Base-by-base conservation (phyloP, 805 yeast genomes). In the Yamadazyma akitaensis region DNA sequence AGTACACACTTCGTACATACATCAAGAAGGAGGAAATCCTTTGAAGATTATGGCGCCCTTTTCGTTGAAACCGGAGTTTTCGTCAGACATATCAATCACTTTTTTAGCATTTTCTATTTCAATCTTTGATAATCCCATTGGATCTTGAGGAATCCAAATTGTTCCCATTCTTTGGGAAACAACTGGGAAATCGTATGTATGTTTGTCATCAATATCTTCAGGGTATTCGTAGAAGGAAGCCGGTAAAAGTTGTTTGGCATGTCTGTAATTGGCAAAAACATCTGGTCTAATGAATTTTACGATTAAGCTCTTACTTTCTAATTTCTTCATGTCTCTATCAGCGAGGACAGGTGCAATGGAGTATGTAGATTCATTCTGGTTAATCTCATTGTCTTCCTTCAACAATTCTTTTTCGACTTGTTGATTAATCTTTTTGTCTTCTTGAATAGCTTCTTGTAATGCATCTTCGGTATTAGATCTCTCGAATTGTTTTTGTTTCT, bases 91-190 rank as follows among this genome's bases (percentile, higher is more conserved):
- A 14, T 77, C 74, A 40, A 89, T 78, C 7, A 81, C 71, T 1
- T 73, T 76, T 17, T 69, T 62, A 43, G 88, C 74, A 36, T 79
- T 70, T 34, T 75, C 76, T 18, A 86, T 82, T 56, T 84, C 81
- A 12, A 58, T 61, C 1, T 72, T 66, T 0, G 96, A 85, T 55
- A 88, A 77, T 1, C 98, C 98, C 78, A 81, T 80, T 9, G 88
- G 84, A 63, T 92, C 99, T 48, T 72, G 71, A n/a, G 97, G 95
- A 58, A 92, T 80, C 99, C 99, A 92, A 17, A 92, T 68, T n/a
- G 74, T 72, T 1, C 96, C 96, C 55, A 87, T 77, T 38, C 72
- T 63, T 0, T 84, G 84, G 24, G 80, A 69, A 14, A 84, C 82
- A 6, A 84, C 87, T 2, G 97, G 97, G 59, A 76, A 78, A 58